Evolutionary conservation across 805 yeast genomes (phyloP).

Genomic region (Kodamaea sagamina): DNA sequence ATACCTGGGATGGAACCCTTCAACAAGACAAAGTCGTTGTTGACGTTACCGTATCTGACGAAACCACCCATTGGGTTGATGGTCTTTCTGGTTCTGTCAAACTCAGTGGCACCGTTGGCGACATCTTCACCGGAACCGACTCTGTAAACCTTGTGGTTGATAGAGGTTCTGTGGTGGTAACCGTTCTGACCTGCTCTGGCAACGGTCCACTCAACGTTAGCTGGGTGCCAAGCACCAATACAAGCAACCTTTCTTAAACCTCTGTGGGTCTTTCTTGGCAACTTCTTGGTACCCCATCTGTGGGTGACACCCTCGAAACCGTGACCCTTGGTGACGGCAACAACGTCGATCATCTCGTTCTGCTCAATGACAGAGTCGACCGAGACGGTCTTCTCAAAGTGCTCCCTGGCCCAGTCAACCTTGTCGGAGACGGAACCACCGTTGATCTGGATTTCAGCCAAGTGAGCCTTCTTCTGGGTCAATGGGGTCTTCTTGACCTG

Average conservation of each 20-base stretch:
- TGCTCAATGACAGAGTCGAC: conserved; percentile 97
- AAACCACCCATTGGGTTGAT: conserved; percentile 99
- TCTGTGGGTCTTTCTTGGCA: conserved; percentile 99
- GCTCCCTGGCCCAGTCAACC: conserved; percentile 98
- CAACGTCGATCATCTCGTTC: conserved; percentile 97
- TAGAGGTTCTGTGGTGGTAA: conserved; percentile 99
- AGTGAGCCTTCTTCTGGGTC: conserved; percentile 98
- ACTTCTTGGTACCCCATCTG: conserved; percentile 99
- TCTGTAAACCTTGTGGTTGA: conserved; percentile 99
- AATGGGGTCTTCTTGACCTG: conserved; percentile 99
- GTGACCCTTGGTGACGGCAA: conserved; percentile 99
- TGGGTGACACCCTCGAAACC: conserved; percentile 99
- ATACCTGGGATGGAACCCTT: conserved; percentile 99
- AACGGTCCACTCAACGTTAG: conserved; percentile 98
- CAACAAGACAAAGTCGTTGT: conserved; percentile 95
- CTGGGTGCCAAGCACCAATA: conserved; percentile 99
- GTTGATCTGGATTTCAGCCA: conserved; percentile 99
- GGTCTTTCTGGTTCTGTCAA: conserved; percentile 99
- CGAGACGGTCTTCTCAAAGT: conserved; percentile 97
- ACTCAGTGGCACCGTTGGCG: conserved; percentile 91
- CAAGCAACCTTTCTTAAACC: conserved; percentile 99
- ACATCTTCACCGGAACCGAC: conserved; percentile 96
- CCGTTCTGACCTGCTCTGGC: conserved; percentile 99
- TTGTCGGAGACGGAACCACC: conserved; percentile 98
- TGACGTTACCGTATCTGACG: conserved; percentile 98